Percentiles rank a stretch among this genome's conserved stretches.
Conservation (phyloP, 768 basidiomycete species). For the Amanita exitialis region DNA sequence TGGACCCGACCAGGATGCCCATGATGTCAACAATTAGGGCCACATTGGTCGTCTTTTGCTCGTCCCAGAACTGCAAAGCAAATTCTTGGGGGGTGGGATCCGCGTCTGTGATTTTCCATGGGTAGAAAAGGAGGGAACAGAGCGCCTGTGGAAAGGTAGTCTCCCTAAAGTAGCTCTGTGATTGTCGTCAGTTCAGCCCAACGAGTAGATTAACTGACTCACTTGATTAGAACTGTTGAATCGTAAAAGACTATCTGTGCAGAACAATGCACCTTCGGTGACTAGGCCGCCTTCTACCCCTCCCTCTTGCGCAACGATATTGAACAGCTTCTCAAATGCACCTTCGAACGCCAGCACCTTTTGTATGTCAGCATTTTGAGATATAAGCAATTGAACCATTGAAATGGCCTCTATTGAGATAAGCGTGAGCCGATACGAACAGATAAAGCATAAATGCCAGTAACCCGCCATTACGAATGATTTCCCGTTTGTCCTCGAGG, state of each 20-base stretch:
- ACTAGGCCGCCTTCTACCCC: conserved; percentile 88
- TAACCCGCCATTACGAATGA: conserved; percentile 74
- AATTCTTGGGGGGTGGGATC: conserved; percentile 76
- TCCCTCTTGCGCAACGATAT: conserved; percentile 77
- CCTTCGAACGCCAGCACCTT: conserved; percentile 96
- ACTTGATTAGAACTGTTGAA: conserved; percentile 96
- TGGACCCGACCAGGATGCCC: conserved; percentile 73
- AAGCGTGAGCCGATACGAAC: not conserved
- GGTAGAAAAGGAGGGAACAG: conserved; percentile 63
- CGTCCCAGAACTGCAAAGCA: conserved; percentile 93
- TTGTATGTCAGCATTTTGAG: conserved; percentile 88
- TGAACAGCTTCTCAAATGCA: conserved; percentile 92
- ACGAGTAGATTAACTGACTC: conserved; percentile 10
- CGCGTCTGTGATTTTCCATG: conserved; percentile 46
- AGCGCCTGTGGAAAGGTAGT: conserved; percentile 63
- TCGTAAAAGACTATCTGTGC: conserved; percentile 77
- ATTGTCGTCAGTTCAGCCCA: conserved; percentile 8
- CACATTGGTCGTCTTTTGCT: conserved; percentile 78
- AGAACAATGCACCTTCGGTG: conserved; percentile 76
- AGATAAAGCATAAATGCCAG: not conserved
- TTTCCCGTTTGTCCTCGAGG: conserved; percentile 80
- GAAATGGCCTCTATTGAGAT: conserved; percentile 58
- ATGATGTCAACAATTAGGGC: conserved; percentile 75
- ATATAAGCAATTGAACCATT: conserved; percentile 71
- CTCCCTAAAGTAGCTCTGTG: conserved; percentile 93